Evolutionary conservation across 2,329 filamentous ascomycete genomes (phyloP), one percentile per base, ranked within the genome.

Genomic region (Stagonosporopsis cucurbitacearum): DNA sequence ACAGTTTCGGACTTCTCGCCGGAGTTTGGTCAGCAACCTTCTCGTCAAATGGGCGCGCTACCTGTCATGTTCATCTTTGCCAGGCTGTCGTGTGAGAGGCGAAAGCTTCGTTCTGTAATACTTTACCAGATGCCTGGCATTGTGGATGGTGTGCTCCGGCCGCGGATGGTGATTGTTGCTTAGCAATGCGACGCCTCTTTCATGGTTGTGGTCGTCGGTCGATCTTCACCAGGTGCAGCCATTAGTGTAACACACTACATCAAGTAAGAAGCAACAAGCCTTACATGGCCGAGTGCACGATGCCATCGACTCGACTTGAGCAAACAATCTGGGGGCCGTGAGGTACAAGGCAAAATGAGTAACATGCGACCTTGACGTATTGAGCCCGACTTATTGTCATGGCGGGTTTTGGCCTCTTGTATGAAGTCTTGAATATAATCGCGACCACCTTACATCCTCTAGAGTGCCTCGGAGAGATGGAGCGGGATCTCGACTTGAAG

Each of bases 1-100:
- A 56, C 32, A 48, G 2, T 41, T 23, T 51, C 53, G 53, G 53
- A 51, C 53, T 56, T 56, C 53, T 56, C 48, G 30, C 53, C 53
- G 53, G 36, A 22, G 12, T 43, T 20, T 8, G 23, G 23, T n/a
- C 15, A 36, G 17, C 41, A 12, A n/a, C 19, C 36, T 25, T 36
- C 8, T 23, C 17, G 8, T n/a, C 25, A 15, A 25, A 15, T 35
- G 26, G 15, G 9, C 8, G 17, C 39, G 8, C 11, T 30, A 3
- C 3, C 11, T 12, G 15, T 11, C 3, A 28, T 11, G 17, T 37
- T 28, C 28, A 30, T 12, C 2, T 6, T 7, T 4, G 4, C 5
- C 46, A 25, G 22, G 3, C 6, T 4, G 13, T 25, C 7, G 30
- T 6, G 42, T 12, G 11, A 5, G 4, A 9, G 15, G 11, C 12